Conservation (phyloP, 2,329 filamentous ascomycete species). For the Neofusicoccum kwambonambiense region DNA sequence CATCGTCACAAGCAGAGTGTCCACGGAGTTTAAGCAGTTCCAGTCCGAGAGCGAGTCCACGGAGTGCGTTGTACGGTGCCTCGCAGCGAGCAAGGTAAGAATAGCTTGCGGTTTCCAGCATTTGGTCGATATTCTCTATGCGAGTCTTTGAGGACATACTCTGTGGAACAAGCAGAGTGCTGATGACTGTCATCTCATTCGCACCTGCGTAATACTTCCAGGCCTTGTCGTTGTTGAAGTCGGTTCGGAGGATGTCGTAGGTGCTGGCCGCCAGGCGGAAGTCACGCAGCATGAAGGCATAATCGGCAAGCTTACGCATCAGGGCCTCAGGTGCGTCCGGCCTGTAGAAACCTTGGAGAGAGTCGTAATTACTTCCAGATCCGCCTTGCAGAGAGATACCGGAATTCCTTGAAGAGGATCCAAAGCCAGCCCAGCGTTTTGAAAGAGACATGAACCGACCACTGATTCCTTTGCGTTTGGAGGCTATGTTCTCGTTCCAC, state of each 20-base stretch:
- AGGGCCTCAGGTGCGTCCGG: slow-evolving; percentile 84
- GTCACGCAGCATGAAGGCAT: slow-evolving; percentile 94
- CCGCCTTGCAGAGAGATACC: slow-evolving; percentile 49
- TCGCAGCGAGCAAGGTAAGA: slow-evolving; percentile 86
- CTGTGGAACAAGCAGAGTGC: slow-evolving; percentile 74
- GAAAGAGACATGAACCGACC: slow-evolving; percentile 95
- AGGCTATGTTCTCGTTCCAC: slow-evolving; percentile 98
- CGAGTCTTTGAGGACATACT: slow-evolving; percentile 69
- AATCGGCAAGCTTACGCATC: slow-evolving; percentile 91
- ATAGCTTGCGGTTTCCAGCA: slow-evolving; percentile 87
- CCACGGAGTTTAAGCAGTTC: slow-evolving; percentile 82
- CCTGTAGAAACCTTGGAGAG: slow-evolving; percentile 73
- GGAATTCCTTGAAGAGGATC: slow-evolving; percentile 60
- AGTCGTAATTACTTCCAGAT: slow-evolving; percentile 71
- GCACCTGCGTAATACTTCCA: slow-evolving; percentile 93
- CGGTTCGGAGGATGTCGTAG: slow-evolving; percentile 83
- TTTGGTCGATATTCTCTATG: slow-evolving; percentile 76
- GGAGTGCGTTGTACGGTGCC: slow-evolving; percentile 74
- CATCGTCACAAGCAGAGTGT: slow-evolving; percentile 78
- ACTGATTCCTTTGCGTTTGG: slow-evolving; percentile 79
- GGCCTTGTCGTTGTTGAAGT: slow-evolving; percentile 93
- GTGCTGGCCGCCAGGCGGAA: slow-evolving; percentile 91
- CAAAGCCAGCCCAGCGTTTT: slow-evolving; percentile 84
- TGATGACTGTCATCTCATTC: slow-evolving; percentile 91
- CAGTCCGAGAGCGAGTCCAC: slow-evolving; percentile 71